Conservation (phyloP, 2,329 filamentous ascomycete genomes). For the Aspergillus neoniger region DNA sequence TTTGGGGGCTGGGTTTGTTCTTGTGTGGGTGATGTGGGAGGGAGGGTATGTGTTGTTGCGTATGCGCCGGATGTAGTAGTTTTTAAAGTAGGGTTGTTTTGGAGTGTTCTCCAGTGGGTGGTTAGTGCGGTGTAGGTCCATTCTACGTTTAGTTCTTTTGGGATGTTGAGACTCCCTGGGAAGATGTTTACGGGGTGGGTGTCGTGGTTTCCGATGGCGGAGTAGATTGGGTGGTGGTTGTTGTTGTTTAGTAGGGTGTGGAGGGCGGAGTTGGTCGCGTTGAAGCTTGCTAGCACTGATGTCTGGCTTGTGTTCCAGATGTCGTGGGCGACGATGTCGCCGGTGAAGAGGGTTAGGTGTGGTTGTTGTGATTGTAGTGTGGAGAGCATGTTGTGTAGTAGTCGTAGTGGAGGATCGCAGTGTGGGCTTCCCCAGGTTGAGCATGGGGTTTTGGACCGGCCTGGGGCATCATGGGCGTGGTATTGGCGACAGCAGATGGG, state of each 20-base stretch:
- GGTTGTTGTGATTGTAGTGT: slow-evolving; percentile 45
- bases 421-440: slow-evolving; percentile 56
- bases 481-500: slow-evolving; percentile 63
- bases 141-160: slow-evolving; percentile 41
- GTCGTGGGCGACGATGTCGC: slow-evolving; percentile 59
- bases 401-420: slow-evolving; percentile 54
- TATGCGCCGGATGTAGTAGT: not conserved
- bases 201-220: slow-evolving; percentile 61
- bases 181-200: slow-evolving; percentile 56
- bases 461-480: slow-evolving; percentile 49
- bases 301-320: slow-evolving; percentile 41
- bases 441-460: slow-evolving; percentile 53
- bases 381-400: slow-evolving; percentile 57
- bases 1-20: not conserved
- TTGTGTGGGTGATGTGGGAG: slow-evolving; percentile 40
- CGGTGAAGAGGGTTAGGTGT: slow-evolving; percentile 61
- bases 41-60: slow-evolving; percentile 47
- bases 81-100: not conserved
- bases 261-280: slow-evolving; percentile 52
- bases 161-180: slow-evolving; percentile 32
- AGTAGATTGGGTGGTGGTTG: slow-evolving; percentile 49
- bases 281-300: slow-evolving; percentile 41
- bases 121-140: slow-evolving; percentile 58
- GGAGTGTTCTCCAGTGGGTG: slow-evolving; percentile 41
- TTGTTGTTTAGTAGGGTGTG: too few relatives aligned